These are phyloP conservation scores for Entophlyctis luteolus DNA, from an alignment of 192 early-diverging fungal genomes.

Conservation along the genomic window DNA sequence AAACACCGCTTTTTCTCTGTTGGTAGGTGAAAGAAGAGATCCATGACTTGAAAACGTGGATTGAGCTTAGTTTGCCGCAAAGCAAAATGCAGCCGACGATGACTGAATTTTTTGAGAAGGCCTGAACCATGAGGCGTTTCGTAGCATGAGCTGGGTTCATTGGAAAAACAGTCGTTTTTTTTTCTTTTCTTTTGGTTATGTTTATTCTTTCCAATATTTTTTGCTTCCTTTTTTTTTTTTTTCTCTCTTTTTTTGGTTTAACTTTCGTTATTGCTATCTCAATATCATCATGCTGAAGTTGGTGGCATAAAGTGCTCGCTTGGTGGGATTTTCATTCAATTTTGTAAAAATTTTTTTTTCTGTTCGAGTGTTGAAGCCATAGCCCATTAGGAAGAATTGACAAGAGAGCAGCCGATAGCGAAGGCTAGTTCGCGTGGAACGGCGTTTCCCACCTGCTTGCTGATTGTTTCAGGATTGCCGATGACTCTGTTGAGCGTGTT, in stretches of 20 bases:
- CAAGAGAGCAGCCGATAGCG: constrained; percentile 17
- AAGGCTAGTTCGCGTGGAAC: constrained; percentile 24
- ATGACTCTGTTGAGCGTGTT: not conserved
- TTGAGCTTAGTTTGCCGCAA: constrained; percentile 7
- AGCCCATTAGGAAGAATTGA: not conserved
- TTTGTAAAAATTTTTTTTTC: no score
- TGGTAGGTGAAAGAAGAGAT: constrained; percentile 15
- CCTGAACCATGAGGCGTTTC: not conserved
- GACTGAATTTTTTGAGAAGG: not conserved
- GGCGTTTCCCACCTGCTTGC: constrained; percentile 22
- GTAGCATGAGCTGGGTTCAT: no score
- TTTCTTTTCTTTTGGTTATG: no score
- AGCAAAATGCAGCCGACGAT: not conserved
- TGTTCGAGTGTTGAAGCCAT: no score
- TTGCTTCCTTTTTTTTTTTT: not conserved
- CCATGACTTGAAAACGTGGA: constrained; percentile 20
- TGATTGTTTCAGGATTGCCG: not conserved
- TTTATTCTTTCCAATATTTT: not conserved
- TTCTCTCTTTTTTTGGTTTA: not conserved
- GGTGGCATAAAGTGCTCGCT: no score
- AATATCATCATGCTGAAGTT: no score
- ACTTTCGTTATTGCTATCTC: no score
- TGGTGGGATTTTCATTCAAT: no score
- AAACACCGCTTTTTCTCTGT: not conserved
- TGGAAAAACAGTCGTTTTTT: no score